Conservation (phyloP, 345 rosid genomes). For the Cardamine chenopodiifolia region DNA sequence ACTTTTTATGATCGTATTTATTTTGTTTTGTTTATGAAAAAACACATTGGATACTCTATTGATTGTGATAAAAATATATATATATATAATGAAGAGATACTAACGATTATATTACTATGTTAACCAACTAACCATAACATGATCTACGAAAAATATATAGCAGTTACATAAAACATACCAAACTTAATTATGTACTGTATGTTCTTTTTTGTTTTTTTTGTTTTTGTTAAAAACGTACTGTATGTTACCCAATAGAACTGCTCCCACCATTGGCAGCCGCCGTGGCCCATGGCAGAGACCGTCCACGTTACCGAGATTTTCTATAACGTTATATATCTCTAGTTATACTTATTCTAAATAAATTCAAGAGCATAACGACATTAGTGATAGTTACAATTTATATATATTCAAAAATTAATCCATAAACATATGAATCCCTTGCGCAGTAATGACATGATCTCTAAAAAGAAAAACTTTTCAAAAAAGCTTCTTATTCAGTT, state of each 20-base stretch:
- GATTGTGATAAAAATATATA: too few species aligned
- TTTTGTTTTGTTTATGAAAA: too few species aligned
- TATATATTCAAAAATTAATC: neutral
- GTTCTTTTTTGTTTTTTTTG: too few species aligned
- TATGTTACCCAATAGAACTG: conserved; percentile 9
- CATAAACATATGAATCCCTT: neutral
- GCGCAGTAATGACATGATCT: neutral
- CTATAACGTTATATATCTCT: conserved; percentile 3
- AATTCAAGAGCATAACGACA: conserved; percentile 37
- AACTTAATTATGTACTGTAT: too few species aligned
- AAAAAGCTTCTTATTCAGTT: neutral
- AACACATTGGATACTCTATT: too few species aligned
- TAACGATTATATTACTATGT: too few species aligned
- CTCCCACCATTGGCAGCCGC: conserved; percentile 41
- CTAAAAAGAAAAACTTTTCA: neutral
- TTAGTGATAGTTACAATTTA: neutral
- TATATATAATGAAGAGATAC: too few species aligned
- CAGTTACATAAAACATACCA: too few species aligned
- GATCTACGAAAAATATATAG: too few species aligned
- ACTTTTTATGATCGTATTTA: too few species aligned
- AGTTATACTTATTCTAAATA: neutral
- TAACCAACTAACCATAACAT: too few species aligned
- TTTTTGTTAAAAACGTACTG: neutral
- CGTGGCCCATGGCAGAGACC: conserved; percentile 24
- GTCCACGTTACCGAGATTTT: conserved; percentile 29